A percentile compares a stretch with the other conserved stretches of the same genome.
Conservation (phyloP, 805 yeast species). For the Saccharomycopsis selenospora region DNA sequence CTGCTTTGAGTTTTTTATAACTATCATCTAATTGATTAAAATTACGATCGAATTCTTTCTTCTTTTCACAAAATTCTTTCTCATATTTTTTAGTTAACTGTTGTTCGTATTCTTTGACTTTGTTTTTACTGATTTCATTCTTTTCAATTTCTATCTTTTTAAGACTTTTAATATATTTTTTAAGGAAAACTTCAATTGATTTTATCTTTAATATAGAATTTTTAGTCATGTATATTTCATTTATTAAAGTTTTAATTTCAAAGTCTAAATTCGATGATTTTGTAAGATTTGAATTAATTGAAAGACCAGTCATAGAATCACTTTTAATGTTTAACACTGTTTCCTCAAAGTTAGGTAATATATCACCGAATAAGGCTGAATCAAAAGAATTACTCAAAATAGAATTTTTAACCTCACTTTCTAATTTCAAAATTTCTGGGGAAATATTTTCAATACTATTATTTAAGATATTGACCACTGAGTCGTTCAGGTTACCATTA, state of each 20-base stretch:
- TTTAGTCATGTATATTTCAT: constrained; percentile 50
- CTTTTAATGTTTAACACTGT: constrained; percentile 41
- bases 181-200: constrained; percentile 48
- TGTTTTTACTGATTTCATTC: constrained; percentile 18
- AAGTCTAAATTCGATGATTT: constrained; percentile 49
- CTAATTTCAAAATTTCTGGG: constrained; percentile 19
- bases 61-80: constrained; percentile 14
- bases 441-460: constrained; percentile 9
- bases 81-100: constrained; percentile 15
- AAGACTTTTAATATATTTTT: constrained; percentile 34
- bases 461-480: constrained; percentile 19
- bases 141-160: constrained; percentile 20
- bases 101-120: constrained; percentile 20
- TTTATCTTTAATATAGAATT: constrained; percentile 50
- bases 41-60: constrained; percentile 12
- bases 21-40: constrained; percentile 10
- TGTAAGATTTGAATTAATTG: constrained; percentile 52
- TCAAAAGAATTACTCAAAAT: constrained; percentile 36
- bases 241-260: constrained; percentile 46
- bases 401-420: constrained; percentile 22
- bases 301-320: constrained; percentile 46
- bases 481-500: constrained; percentile 23
- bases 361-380: constrained; percentile 57
- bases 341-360: constrained; percentile 42
- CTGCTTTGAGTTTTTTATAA: constrained; percentile 4